Evolutionary conservation across 768 basidiomycete species (phyloP).

Genomic region (Basidioascus undulatus): DNA sequence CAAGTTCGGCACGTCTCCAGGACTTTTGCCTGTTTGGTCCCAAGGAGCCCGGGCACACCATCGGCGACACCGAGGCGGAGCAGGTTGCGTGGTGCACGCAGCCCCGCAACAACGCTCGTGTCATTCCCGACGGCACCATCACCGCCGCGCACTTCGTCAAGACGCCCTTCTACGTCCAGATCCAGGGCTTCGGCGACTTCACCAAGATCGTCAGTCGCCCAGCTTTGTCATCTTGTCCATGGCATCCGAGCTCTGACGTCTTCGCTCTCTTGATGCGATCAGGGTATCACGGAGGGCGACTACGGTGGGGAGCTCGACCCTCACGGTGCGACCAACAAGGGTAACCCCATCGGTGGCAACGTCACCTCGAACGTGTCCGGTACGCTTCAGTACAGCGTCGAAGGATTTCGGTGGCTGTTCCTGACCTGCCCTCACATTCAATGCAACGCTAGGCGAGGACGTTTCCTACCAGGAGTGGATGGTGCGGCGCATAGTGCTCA

Average conservation of each 20-base stretch:
- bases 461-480: slow-evolving; percentile 38
- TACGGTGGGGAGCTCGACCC: slow-evolving; percentile 44
- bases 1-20: too few species aligned
- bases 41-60: too few species aligned
- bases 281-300: slow-evolving; percentile 37
- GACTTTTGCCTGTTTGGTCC: too few species aligned
- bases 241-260: too few species aligned
- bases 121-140: slow-evolving; percentile 7
- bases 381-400: neutral
- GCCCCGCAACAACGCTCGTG: slow-evolving; percentile 13
- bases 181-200: slow-evolving; percentile 34
- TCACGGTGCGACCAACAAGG: slow-evolving; percentile 36
- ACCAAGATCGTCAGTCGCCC: too few species aligned
- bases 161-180: slow-evolving; percentile 19
- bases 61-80: slow-evolving; percentile 41
- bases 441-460: slow-evolving; percentile 31
- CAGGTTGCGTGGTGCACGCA: slow-evolving; percentile 57
- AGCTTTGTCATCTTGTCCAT: too few species aligned
- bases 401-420: neutral
- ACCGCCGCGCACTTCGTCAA: neutral
- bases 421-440: slow-evolving; percentile 35
- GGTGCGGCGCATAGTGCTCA: slow-evolving; percentile 22
- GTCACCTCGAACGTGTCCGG: slow-evolving; percentile 24
- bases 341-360: slow-evolving; percentile 17
- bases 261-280: too few species aligned